Conservation (phyloP, 257 asterid genomes). For the Solanum sejunctum region DNA sequence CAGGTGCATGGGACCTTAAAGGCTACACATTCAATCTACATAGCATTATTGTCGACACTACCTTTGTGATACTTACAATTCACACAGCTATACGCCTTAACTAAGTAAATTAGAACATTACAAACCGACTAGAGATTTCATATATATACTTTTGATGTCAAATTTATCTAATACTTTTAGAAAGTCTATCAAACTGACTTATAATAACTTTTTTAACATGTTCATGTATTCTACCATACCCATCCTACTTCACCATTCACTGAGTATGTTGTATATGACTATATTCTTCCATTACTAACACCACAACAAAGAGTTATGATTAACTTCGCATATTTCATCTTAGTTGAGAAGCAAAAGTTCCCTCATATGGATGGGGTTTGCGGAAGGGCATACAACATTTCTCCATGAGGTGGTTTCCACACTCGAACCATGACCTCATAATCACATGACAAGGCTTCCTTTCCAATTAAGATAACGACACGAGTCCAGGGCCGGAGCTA, state of each 20-base stretch:
- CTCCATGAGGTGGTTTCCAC: background rate
- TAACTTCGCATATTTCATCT: background rate
- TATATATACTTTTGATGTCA: background rate
- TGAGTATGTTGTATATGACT: background rate
- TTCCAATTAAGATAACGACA: background rate
- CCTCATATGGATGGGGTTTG: background rate
- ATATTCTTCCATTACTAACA: background rate
- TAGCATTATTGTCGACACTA: background rate
- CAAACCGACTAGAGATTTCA: background rate
- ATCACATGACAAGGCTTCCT: background rate
- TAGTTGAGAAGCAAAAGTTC: background rate
- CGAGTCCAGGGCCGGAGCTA: background rate
- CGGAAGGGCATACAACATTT: background rate
- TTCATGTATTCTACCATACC: background rate
- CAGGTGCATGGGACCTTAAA: background rate
- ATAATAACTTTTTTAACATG: background rate
- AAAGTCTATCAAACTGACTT: background rate
- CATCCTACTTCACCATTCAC: background rate
- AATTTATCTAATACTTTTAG: background rate
- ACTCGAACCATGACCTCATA: background rate
- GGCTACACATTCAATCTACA: background rate
- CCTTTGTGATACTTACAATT: background rate
- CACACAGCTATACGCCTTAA: background rate
- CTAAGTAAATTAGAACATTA: background rate
- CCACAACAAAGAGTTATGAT: background rate